Conservation (phyloP, 2,329 filamentous ascomycete species). For the Trichoderma simmonsii region DNA sequence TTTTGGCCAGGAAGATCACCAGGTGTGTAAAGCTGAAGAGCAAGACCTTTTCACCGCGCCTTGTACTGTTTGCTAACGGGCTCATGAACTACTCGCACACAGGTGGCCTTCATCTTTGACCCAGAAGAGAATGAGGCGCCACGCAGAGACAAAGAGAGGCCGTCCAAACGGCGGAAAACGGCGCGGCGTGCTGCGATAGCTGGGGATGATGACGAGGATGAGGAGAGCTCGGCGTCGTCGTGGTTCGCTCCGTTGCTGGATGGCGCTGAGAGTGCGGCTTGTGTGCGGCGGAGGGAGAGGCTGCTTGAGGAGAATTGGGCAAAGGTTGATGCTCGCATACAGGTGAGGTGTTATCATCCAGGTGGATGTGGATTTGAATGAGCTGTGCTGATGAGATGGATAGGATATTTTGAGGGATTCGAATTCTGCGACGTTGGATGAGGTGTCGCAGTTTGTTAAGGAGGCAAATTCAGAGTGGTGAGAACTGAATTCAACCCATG, state of each 20-base stretch:
- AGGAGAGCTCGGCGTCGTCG: constrained; percentile 21
- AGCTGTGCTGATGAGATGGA: background rate
- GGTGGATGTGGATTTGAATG: background rate
- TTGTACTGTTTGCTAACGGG: background rate
- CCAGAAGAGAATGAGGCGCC: constrained; percentile 41
- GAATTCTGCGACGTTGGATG: constrained; percentile 57
- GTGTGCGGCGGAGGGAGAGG: constrained; percentile 52
- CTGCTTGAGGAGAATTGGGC: constrained; percentile 64
- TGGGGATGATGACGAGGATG: constrained; percentile 14
- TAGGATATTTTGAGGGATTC: constrained; percentile 57
- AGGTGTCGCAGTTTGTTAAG: constrained; percentile 56
- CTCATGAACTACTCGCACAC: background rate
- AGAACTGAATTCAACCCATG: background rate
- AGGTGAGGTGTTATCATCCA: constrained; percentile 32
- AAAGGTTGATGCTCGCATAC: constrained; percentile 60
- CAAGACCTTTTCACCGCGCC: background rate
- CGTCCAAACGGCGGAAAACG: constrained; percentile 57
- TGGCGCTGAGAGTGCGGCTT: constrained; percentile 49
- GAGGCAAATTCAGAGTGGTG: constrained; percentile 35
- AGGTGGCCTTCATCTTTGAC: constrained; percentile 63
- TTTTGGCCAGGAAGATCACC: constrained; percentile 44
- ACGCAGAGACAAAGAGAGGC: constrained; percentile 38
- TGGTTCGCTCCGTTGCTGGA: constrained; percentile 53
- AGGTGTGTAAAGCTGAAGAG: constrained; percentile 31
- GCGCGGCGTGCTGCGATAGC: constrained; percentile 35